Evolutionary conservation across 176 grass and related monocot genomes (phyloP).

Genomic region (Neostapfia colusana): DNA sequence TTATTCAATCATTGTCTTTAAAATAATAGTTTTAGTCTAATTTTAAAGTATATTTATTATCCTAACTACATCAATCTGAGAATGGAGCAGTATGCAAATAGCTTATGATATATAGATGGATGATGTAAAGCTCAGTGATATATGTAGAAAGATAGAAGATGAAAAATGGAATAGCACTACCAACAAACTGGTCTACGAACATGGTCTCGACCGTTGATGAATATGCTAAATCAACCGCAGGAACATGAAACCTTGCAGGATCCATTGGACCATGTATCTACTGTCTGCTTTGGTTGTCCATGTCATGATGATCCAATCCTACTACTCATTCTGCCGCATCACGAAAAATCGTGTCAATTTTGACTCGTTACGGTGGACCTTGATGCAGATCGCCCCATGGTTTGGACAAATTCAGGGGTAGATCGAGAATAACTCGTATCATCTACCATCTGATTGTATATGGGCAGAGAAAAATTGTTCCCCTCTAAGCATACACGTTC

Average conservation of each 20-base stretch:
- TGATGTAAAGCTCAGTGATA: background rate
- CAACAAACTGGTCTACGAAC: background rate
- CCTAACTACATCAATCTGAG: no score
- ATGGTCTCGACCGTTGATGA: background rate
- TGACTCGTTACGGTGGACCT: background rate
- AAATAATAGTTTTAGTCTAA: no score
- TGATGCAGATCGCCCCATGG: background rate
- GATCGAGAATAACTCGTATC: background rate
- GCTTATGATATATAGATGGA: background rate
- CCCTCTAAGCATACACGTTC: background rate
- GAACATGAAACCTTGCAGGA: background rate
- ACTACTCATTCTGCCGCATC: background rate
- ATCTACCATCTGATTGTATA: background rate
- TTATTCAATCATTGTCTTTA: no score
- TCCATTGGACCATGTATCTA: conserved; percentile 3
- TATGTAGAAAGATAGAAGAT: background rate
- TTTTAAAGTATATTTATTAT: no score
- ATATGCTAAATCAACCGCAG: conserved; percentile 10
- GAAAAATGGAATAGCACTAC: background rate
- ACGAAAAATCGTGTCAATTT: background rate
- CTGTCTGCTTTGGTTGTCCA: background rate
- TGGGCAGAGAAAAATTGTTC: background rate
- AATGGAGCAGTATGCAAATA: background rate
- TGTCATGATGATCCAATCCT: background rate
- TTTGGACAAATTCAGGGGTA: conserved; percentile 26